A percentile compares a stretch with the other conserved stretches of the same genome.
Conservation (phyloP, 768 basidiomycete genomes). For the Lentinula edodes region DNA sequence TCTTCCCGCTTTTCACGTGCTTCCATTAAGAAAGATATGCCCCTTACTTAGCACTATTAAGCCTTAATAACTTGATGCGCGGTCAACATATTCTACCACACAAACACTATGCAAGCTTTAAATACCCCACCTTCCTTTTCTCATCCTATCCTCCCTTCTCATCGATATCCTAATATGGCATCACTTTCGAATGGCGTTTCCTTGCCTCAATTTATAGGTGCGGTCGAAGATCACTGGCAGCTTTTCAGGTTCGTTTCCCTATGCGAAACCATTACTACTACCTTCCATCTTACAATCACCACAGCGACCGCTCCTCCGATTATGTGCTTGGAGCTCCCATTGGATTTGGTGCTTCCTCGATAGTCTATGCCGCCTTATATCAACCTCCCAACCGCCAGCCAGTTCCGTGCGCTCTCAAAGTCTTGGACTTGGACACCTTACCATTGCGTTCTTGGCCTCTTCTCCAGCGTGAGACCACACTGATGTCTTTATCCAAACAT, state of each 20-base stretch:
- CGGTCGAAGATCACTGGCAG: slow-evolving; percentile 80
- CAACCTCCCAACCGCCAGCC: slow-evolving; percentile 31
- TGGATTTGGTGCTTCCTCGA: slow-evolving; percentile 89
- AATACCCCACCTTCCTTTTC: slow-evolving; percentile 4
- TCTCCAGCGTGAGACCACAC: slow-evolving; percentile 78
- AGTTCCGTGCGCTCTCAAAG: slow-evolving; percentile 78
- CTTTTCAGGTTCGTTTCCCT: slow-evolving; percentile 57
- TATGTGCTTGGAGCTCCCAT: slow-evolving; percentile 75
- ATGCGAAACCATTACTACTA: slow-evolving; percentile 1
- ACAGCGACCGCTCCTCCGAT: slow-evolving; percentile 63
- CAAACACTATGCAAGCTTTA: slow-evolving; percentile 1
- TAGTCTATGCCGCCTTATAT: slow-evolving; percentile 78
- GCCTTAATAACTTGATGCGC: neutral
- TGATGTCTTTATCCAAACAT: slow-evolving; percentile 90
- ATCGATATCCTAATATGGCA: neutral
- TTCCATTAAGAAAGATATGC: neutral
- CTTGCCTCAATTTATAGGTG: slow-evolving; percentile 55
- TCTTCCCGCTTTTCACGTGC: neutral
- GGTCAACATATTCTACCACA: neutral
- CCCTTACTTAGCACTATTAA: neutral
- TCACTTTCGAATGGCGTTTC: slow-evolving; percentile 7
- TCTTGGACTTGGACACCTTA: slow-evolving; percentile 80
- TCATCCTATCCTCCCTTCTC: neutral
- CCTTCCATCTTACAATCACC: slow-evolving; percentile 4
- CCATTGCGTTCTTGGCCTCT: slow-evolving; percentile 66